phyloP scores from a whole-genome alignment of 805 yeast species.

The Spathaspora boniae region DNA sequence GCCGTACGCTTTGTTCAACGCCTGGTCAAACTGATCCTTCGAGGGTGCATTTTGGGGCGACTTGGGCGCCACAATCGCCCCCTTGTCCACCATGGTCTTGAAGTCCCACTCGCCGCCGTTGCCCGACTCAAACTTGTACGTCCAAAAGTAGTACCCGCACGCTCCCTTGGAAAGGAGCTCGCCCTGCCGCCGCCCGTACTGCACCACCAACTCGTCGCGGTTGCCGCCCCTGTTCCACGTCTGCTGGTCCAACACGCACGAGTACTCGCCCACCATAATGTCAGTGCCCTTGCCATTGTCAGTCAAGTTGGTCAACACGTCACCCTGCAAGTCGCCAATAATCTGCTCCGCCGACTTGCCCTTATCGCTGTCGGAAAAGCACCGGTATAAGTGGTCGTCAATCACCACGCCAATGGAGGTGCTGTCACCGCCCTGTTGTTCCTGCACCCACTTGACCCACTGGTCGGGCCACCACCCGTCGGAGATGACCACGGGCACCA shows the following conservation, averaged over 20 bases:
- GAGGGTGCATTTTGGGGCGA: constrained; percentile 33
- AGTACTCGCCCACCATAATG: constrained; percentile 82
- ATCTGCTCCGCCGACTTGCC: constrained; percentile 61
- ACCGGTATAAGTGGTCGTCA: constrained; percentile 84
- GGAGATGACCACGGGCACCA: constrained; percentile 73
- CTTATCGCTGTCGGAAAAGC: constrained; percentile 76
- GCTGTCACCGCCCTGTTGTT: constrained; percentile 30
- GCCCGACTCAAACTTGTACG: constrained; percentile 80
- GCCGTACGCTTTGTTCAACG: constrained; percentile 30
- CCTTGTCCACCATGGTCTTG: constrained; percentile 65
- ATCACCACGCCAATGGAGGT: constrained; percentile 60
- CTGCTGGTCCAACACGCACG: constrained; percentile 76
- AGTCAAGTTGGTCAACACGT: constrained; percentile 47
- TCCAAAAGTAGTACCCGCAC: constrained; percentile 87
- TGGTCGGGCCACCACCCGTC: constrained; percentile 93
- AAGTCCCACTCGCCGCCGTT: constrained; percentile 98
- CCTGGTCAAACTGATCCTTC: constrained; percentile 38
- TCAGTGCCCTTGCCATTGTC: constrained; percentile 52
- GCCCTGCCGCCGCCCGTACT: constrained; percentile 60
- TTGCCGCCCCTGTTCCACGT: constrained; percentile 60
- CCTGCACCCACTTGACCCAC: constrained; percentile 66
- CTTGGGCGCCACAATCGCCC: constrained; percentile 35
- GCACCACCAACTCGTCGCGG: constrained; percentile 53
- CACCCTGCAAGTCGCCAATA: constrained; percentile 50
- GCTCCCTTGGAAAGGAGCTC: constrained; percentile 47